These are phyloP conservation scores for Gloeopeniophorella convolvens DNA, from an alignment of 768 basidiomycete genomes.

Conservation along the genomic window DNA sequence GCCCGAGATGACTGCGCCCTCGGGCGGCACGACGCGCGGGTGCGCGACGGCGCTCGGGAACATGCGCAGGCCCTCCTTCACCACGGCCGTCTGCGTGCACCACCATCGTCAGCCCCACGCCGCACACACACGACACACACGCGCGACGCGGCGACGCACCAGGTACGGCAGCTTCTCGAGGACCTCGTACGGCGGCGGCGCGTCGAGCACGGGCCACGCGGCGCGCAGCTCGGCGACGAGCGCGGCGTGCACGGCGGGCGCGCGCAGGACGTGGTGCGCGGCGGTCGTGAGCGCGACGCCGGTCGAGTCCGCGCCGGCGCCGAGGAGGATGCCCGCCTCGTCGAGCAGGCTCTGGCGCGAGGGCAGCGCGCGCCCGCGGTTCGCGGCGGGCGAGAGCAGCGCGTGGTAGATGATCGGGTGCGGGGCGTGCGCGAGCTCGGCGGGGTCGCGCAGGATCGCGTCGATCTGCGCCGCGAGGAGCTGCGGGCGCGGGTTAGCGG, in stretches of 20 bases:
- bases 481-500: constrained; percentile 3
- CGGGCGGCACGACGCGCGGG: constrained; percentile 34
- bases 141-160: constrained; percentile 25
- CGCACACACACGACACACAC: not conserved
- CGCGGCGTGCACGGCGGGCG: constrained; percentile 26
- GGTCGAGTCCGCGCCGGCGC: constrained; percentile 41
- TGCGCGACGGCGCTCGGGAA: constrained; percentile 35
- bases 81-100: constrained; percentile 36
- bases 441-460: constrained; percentile 22
- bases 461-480: constrained; percentile 22
- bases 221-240: constrained; percentile 30
- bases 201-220: constrained; percentile 37
- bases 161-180: constrained; percentile 43
- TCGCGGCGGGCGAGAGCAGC: constrained; percentile 21
- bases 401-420: constrained; percentile 35
- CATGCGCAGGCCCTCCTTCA: constrained; percentile 41
- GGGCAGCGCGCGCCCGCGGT: constrained; percentile 26
- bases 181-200: constrained; percentile 28
- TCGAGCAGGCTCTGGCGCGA: constrained; percentile 24
- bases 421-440: constrained; percentile 23
- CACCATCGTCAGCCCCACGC: not conserved
- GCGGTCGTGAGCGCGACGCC: constrained; percentile 36
- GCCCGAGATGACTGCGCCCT: constrained; percentile 32
- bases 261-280: constrained; percentile 31
- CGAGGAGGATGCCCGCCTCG: constrained; percentile 26